Conservation (phyloP, 129 eudicot species). For the Cynara cardunculus region DNA sequence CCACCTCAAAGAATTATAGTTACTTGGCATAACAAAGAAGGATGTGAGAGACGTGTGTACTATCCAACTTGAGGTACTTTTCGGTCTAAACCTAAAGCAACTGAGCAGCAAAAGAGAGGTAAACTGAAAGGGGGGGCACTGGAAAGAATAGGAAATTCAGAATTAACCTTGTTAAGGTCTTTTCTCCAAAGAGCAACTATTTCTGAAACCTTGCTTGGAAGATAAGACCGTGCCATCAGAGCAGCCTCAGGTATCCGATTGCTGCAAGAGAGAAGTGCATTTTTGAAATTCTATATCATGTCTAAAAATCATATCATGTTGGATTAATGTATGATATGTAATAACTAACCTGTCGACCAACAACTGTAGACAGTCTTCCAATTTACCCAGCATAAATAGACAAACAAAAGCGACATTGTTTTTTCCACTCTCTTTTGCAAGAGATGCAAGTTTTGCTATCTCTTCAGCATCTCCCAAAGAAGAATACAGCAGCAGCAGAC, state of each 20-base stretch:
- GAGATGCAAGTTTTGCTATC: conserved; percentile 61
- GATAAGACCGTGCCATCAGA: conserved; percentile 87
- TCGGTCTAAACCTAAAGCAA: background rate
- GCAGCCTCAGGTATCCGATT: conserved; percentile 96
- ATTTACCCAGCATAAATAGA: conserved; percentile 78
- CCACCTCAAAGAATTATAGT: background rate
- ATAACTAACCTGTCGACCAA: conserved; percentile 65
- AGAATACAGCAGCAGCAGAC: conserved; percentile 79
- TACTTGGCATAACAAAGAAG: background rate
- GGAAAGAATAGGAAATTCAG: background rate
- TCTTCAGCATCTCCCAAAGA: conserved; percentile 88
- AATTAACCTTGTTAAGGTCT: conserved; percentile 75
- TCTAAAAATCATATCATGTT: background rate
- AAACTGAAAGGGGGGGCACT: background rate
- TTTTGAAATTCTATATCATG: background rate
- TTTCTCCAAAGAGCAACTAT: conserved; percentile 84
- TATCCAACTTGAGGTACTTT: background rate
- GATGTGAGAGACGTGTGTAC: background rate
- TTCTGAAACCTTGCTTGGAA: conserved; percentile 92
- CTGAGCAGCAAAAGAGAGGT: background rate
- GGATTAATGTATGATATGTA: background rate
- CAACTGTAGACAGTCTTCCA: conserved; percentile 88
- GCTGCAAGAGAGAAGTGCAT: conserved; percentile 33
- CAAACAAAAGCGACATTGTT: conserved; percentile 91
- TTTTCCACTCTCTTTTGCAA: conserved; percentile 79